Conservation (phyloP, 495 filamentous ascomycete genomes). For the Hyaloscypha hepaticicola region DNA sequence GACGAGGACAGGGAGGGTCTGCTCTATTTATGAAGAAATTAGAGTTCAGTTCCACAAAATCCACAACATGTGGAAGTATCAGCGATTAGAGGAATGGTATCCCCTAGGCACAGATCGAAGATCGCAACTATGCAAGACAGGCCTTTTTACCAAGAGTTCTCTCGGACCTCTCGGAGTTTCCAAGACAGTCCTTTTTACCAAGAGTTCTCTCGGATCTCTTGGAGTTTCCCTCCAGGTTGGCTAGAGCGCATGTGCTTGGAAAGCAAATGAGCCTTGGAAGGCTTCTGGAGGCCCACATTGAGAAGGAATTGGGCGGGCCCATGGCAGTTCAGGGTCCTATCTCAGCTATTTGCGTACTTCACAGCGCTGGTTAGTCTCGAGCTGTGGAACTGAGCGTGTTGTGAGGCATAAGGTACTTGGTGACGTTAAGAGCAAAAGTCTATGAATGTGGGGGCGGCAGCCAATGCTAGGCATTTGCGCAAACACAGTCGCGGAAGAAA, state of each 20-base stretch:
- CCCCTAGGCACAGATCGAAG: not conserved
- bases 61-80: not conserved
- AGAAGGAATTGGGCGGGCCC: not conserved
- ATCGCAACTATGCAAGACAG: not conserved
- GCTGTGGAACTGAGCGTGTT: not conserved
- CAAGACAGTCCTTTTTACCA: not conserved
- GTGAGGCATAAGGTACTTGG: not conserved
- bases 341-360: not conserved
- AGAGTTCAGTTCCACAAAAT: not conserved
- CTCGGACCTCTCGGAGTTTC: not conserved
- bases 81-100: not conserved
- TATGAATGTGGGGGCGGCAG: not conserved
- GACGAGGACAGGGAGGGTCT: not conserved
- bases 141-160: not conserved
- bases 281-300: not conserved
- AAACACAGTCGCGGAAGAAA: not conserved
- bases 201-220: not conserved
- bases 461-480: not conserved
- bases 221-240: not conserved
- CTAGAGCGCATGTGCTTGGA: not conserved
- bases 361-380: not conserved
- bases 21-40: not conserved
- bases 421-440: not conserved
- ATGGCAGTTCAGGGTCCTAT: not conserved
- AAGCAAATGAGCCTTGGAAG: not conserved